phyloP scores from a whole-genome alignment of 2,329 filamentous ascomycete species.

The Fusarium sp. region DNA sequence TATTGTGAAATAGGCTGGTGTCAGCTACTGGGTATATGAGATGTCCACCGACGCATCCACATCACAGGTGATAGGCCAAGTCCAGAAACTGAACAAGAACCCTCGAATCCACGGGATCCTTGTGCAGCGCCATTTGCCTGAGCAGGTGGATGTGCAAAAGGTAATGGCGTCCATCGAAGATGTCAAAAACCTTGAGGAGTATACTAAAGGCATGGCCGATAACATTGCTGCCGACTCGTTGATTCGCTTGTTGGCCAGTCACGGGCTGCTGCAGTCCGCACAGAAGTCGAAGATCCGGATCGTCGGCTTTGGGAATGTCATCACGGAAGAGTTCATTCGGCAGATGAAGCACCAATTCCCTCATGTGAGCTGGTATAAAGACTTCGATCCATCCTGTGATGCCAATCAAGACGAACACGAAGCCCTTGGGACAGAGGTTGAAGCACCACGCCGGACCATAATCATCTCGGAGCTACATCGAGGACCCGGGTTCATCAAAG shows the following conservation, averaged over 20 bases:
- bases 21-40: slow-evolving; percentile 6
- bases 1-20: not conserved
- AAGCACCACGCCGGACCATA: not conserved
- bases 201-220: not conserved
- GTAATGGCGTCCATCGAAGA: not conserved
- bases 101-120: slow-evolving; percentile 1
- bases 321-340: not conserved
- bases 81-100: not conserved
- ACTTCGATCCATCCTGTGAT: not conserved
- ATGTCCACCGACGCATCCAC: slow-evolving; percentile 1
- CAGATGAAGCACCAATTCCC: slow-evolving; percentile 1
- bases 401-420: not conserved
- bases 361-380: not conserved
- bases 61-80: not conserved
- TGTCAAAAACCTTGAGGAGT: slow-evolving; percentile 2
- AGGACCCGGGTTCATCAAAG: not conserved
- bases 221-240: slow-evolving; percentile 1
- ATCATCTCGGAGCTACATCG: slow-evolving; percentile 1
- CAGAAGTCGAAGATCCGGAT: not conserved
- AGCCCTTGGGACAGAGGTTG: not conserved
- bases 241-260: not conserved
- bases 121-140: not conserved
- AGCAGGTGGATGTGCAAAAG: not conserved
- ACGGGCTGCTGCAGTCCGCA: not conserved
- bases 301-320: not conserved